phyloP scores from a whole-genome alignment of 768 basidiomycete species.

The Suillus variegatus region DNA sequence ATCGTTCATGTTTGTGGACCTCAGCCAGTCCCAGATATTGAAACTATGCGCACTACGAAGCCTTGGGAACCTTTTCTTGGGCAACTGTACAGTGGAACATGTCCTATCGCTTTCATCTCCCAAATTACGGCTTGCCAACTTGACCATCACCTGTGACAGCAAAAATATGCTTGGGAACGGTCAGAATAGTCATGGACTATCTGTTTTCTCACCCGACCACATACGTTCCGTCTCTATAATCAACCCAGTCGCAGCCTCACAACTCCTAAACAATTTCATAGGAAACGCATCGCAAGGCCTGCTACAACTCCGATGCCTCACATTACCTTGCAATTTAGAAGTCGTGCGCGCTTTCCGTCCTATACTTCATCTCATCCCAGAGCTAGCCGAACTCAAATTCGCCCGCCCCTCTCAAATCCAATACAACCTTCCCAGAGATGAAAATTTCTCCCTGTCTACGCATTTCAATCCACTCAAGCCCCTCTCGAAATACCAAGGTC shows the following conservation, averaged over 20 bases:
- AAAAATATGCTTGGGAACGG: not conserved
- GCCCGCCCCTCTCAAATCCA: not conserved
- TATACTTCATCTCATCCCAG: slow-evolving; percentile 8
- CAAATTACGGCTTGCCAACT: not conserved
- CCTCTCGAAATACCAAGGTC: slow-evolving; percentile 9
- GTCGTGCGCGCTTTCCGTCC: slow-evolving; percentile 3
- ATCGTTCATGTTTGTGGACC: slow-evolving; percentile 9
- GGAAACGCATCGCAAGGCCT: not conserved
- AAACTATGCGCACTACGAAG: slow-evolving; percentile 6
- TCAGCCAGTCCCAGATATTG: not conserved
- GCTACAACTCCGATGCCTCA: slow-evolving; percentile 1
- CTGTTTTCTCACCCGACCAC: slow-evolving; percentile 6
- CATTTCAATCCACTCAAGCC: not conserved
- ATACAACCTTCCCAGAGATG: not conserved
- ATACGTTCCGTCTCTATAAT: slow-evolving; percentile 5
- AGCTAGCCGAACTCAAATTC: slow-evolving; percentile 9
- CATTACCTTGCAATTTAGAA: slow-evolving; percentile 5
- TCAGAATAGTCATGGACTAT: not conserved
- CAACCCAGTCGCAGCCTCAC: not conserved
- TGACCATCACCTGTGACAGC: slow-evolving; percentile 4
- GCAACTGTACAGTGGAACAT: slow-evolving; percentile 5
- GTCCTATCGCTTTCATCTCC: not conserved
- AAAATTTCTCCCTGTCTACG: not conserved
- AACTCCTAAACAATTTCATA: not conserved
- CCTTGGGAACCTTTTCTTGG: slow-evolving; percentile 1